Percentiles rank a stretch among this genome's conserved stretches.
Evolutionary conservation across 192 early-diverging fungal species (phyloP).

Genomic region (Pilaira anomala): DNA sequence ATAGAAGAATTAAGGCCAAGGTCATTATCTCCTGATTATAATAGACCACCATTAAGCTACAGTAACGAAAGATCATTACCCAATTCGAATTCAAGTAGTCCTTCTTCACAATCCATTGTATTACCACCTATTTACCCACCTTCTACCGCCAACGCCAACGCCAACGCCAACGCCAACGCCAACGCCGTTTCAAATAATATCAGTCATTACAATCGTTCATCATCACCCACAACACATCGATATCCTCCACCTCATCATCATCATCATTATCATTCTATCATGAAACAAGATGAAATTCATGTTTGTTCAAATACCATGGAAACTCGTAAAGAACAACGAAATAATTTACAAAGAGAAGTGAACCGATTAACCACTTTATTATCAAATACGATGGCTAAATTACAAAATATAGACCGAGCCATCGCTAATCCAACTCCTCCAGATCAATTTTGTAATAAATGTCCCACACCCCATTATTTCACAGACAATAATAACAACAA

Average conservation of each 20-base stretch:
- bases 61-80: background rate
- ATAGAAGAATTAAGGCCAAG: background rate
- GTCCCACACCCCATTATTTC: background rate
- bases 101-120: slow-evolving; percentile 5
- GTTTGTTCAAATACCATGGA: slow-evolving; percentile 27
- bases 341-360: slow-evolving; percentile 53
- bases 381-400: slow-evolving; percentile 41
- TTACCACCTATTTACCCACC: background rate
- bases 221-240: background rate
- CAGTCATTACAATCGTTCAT: background rate
- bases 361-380: slow-evolving; percentile 45
- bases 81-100: background rate
- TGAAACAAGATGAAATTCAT: background rate
- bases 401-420: slow-evolving; percentile 48
- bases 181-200: background rate
- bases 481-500: background rate
- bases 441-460: background rate
- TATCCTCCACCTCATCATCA: background rate
- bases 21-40: background rate
- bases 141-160: background rate
- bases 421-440: slow-evolving; percentile 26
- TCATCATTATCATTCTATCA: background rate
- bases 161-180: background rate
- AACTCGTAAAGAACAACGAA: slow-evolving; percentile 43
- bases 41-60: background rate